Evolutionary conservation across 768 basidiomycete genomes (phyloP).

Genomic region (Galerina marginata): DNA sequence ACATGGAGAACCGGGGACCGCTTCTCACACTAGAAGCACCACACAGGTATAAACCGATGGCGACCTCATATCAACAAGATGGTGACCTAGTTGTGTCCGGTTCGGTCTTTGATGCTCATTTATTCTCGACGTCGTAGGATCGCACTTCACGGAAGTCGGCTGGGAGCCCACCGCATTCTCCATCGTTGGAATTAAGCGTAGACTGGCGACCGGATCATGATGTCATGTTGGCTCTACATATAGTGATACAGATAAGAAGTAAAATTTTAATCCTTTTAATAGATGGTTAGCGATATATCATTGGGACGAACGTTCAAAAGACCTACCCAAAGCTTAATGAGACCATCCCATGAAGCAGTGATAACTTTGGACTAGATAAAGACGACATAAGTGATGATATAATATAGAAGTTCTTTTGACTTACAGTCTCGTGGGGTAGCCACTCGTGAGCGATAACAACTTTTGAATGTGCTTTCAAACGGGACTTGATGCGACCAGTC

Average conservation of each 20-base stretch:
- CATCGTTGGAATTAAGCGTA: conserved; percentile 5
- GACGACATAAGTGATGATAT: conserved; percentile 23
- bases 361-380: conserved; percentile 86
- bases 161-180: conserved; percentile 5
- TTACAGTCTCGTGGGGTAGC: conserved; percentile 95
- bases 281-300: conserved; percentile 17
- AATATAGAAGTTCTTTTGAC: conserved; percentile 51
- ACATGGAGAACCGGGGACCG: conserved; percentile 1
- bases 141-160: conserved; percentile 7
- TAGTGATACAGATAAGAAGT: conserved; percentile 25
- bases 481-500: conserved; percentile 92
- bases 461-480: conserved; percentile 88
- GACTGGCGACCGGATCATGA: conserved; percentile 23
- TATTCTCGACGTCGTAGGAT: conserved; percentile 4
- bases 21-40: conserved; percentile 27
- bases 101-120: background rate
- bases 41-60: conserved; percentile 14
- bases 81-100: conserved; percentile 9
- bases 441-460: conserved; percentile 99
- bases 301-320: conserved; percentile 5
- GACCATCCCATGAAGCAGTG: conserved; percentile 96
- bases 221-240: conserved; percentile 24
- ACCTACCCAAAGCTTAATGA: conserved; percentile 97
- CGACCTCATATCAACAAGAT: conserved; percentile 16
- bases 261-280: conserved; percentile 43